Evolutionary conservation across 2,329 filamentous ascomycete species (phyloP).

Genomic region (Phaeosphaeria sp.): DNA sequence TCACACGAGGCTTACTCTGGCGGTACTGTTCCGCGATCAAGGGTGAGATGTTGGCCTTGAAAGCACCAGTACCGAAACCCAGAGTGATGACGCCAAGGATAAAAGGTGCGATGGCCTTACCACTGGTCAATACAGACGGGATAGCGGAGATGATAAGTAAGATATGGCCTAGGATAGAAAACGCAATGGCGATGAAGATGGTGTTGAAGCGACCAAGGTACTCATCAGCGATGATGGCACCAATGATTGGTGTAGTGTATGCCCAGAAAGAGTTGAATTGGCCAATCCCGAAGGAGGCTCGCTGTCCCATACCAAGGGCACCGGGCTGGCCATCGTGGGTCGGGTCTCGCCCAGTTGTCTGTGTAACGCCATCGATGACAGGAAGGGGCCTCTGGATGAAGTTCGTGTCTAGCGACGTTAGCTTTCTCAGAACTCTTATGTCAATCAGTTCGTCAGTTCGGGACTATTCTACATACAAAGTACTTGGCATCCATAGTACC

Average conservation of each 20-base stretch:
- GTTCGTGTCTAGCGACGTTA: constrained; percentile 44
- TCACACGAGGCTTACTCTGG: constrained; percentile 64
- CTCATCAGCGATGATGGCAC: constrained; percentile 64
- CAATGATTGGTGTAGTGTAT: constrained; percentile 51
- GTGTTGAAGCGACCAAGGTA: constrained; percentile 68
- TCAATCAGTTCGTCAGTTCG: neutral
- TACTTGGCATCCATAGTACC: constrained; percentile 75
- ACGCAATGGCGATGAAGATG: constrained; percentile 58
- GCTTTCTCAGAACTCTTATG: too few species aligned
- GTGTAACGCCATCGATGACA: constrained; percentile 41
- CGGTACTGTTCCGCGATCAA: constrained; percentile 74
- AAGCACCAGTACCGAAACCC: constrained; percentile 55
- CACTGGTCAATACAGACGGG: constrained; percentile 54
- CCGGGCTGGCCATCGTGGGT: constrained; percentile 40
- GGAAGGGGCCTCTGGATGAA: constrained; percentile 48
- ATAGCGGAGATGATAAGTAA: constrained; percentile 62
- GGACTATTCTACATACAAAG: constrained; percentile 58
- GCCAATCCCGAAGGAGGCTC: constrained; percentile 3
- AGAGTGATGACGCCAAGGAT: constrained; percentile 58
- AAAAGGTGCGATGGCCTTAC: constrained; percentile 57
- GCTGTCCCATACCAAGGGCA: constrained; percentile 25
- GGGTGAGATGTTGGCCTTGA: constrained; percentile 61
- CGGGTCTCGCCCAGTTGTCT: constrained; percentile 40
- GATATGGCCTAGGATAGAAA: constrained; percentile 60
- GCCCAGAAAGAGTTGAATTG: constrained; percentile 5